Evolutionary conservation across 345 rosid species (phyloP), one percentile per base, ranked within the genome.

Genomic region (Salix arbutifolia): DNA sequence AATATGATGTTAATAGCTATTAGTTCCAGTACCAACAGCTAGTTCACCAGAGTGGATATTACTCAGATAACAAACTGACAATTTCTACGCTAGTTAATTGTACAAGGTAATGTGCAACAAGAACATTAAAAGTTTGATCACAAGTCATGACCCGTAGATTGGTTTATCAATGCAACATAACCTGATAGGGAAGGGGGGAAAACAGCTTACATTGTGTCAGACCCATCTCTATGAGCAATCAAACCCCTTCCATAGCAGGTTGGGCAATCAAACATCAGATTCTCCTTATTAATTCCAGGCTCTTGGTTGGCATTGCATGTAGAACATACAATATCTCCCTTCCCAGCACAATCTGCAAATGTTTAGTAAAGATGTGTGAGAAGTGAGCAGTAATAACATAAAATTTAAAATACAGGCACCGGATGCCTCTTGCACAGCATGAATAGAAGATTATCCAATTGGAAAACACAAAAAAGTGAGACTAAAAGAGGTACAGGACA

Each of bases 211-310:
- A 77, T 82, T 46, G 99, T 78, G 90, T 96, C 98, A 33, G 98
- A 96, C 78, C 97, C 99, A 82, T 93, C 98, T 87, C 79, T 89
- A 82, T 86, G 99, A 79, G 98, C 99, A 81, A 91, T 83, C 73
- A 96, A 89, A 80, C 99, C 99, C 86, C 97, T 91, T 70, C 97
- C 99, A 71, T 88, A 73, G 86, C 97, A 95, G 73, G 76, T 65
- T 25, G 90, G 67, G 79, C 99, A 95, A 28, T 76, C 79, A 76
- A 58, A 78, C 97, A 86, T 85, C 87, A 80, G 97, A 72, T 90
- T 90, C 84, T 90, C 91, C 85, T 89, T 90, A 72, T 89, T 91
- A 83, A 73, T 87, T 53, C 97, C 99, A 1, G 90, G 92, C 77
- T 93, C 99, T 81, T 88, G 93, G 72, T 87, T 89, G 8, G 87